Evolutionary conservation across 202 grass and related monocot species (phyloP), one percentile per base, ranked within the genome.

Genomic region (Schoenoplectus tabernaemontani): DNA sequence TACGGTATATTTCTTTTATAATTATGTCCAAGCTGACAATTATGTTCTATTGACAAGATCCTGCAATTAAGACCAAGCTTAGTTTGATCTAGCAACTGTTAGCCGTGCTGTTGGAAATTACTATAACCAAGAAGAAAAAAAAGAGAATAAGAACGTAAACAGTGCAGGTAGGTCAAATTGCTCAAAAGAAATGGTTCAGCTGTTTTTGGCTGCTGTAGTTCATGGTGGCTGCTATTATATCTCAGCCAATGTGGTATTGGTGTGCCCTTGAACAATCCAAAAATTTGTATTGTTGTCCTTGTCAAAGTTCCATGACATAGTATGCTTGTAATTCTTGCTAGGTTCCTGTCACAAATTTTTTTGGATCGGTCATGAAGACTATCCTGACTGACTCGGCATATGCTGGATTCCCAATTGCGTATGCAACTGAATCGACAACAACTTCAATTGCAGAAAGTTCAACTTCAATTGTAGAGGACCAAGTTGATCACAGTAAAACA

Each of bases 281-380:
- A 9, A 19, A 66, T 36, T 39, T 6, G 36, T 66, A 3, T 15
- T 20, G 16, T 66, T 41, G 8, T 38, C 37, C 17, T 68, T 68
- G n/a, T 42, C 19, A 68, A 11, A 22, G 17, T 67, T 42, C 7
- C 9, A 23, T 4, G 3, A 44, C 1, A 56, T 75, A 56, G 47
- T 66, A 59, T 61, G 4, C 28, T 82, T 28, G 62, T 19, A 57
- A 71, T 57, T 78, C 54, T 90, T 82, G 66, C 37, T 83, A 81
- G 96, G 96, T 99, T 58, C 96, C 92, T 50, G 92, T 99, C 61
- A 99, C 90, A 80, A 99, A 94, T 87, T 99, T 99, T 64, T 99
- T 99, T 86, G 96, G 96, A 83, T 99, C 92, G 69, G 96, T 99
- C 78, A 99, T 99, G 96, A 99, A 99, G 71, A 96, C 86, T 79